A percentile compares a stretch with the other conserved stretches of the same genome.
These are phyloP conservation scores for Tillandsia leiboldiana DNA, from an alignment of 176 grass and related monocot genomes.

Conservation along the genomic window DNA sequence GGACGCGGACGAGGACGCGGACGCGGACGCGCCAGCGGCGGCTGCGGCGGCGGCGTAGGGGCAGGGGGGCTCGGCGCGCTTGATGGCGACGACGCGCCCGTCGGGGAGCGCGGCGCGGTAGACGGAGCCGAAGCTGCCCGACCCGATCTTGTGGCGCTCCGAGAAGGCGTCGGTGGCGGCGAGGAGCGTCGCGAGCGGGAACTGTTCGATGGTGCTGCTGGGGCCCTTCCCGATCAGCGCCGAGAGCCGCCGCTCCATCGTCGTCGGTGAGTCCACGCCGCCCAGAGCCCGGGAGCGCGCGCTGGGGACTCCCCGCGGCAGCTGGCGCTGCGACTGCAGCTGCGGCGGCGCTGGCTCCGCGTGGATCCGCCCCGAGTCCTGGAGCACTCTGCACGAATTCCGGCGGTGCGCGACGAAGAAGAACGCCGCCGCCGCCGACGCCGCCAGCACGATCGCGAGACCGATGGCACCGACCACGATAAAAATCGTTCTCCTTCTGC, in stretches of 20 bases:
- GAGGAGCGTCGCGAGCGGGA: constrained; percentile 46
- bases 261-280: background rate
- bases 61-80: constrained; percentile 43
- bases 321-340: constrained; percentile 8
- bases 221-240: constrained; percentile 61
- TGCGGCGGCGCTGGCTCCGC: background rate
- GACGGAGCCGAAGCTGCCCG: constrained; percentile 87
- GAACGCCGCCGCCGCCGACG: constrained; percentile 18
- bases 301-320: too few relatives aligned
- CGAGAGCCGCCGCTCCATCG: constrained; percentile 41
- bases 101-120: constrained; percentile 54
- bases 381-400: background rate
- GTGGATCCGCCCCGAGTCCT: background rate
- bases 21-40: constrained; percentile 29
- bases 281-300: too few relatives aligned
- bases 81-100: constrained; percentile 65
- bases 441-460: constrained; percentile 13
- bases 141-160: constrained; percentile 49
- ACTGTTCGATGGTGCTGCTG: constrained; percentile 75
- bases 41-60: constrained; percentile 12
- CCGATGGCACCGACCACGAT: constrained; percentile 21
- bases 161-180: constrained; percentile 52
- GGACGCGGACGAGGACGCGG: constrained; percentile 31
- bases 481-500: constrained; percentile 15
- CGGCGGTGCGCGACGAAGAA: constrained; percentile 19